These are phyloP conservation scores for Raphanus hybrid DNA, from an alignment of 441 rosid genomes.

Conservation along the genomic window DNA sequence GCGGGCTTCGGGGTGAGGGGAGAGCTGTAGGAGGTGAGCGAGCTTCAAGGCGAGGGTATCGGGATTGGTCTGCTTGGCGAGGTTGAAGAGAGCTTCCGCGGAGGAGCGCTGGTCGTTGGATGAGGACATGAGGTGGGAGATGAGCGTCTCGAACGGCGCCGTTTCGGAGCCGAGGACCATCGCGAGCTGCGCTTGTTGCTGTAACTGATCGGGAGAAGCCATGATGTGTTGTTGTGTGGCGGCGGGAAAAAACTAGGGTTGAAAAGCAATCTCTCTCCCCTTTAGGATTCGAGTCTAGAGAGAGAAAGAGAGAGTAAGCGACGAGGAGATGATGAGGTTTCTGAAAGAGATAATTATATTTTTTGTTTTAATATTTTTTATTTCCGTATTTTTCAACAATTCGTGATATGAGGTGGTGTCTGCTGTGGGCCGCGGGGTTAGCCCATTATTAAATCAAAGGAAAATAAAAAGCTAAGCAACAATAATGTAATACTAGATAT, in stretches of 20 bases:
- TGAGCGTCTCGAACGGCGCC: constrained; percentile 81
- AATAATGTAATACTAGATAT: constrained; percentile 16
- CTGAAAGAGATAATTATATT: constrained; percentile 24
- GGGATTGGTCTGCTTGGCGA: constrained; percentile 89
- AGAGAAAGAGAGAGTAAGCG: constrained; percentile 6
- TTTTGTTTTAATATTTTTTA: neutral
- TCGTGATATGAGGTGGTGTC: constrained; percentile 41
- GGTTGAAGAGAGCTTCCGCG: constrained; percentile 88
- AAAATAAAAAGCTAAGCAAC: neutral
- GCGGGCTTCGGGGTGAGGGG: constrained; percentile 77
- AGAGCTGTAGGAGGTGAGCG: constrained; percentile 79
- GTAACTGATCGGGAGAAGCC: constrained; percentile 69
- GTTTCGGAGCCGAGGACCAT: constrained; percentile 81
- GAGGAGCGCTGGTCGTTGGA: constrained; percentile 94
- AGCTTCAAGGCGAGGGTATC: constrained; percentile 84
- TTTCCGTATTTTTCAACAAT: constrained; percentile 1
- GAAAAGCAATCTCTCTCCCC: constrained; percentile 33
- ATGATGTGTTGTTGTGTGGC: constrained; percentile 48
- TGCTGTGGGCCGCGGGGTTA: constrained; percentile 29
- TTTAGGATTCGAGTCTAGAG: constrained; percentile 21
- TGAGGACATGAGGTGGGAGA: constrained; percentile 90
- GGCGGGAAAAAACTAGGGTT: constrained; percentile 48
- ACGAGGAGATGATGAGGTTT: constrained; percentile 16
- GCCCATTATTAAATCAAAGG: constrained; percentile 21
- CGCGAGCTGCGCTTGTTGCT: constrained; percentile 87